A percentile compares a stretch with the other conserved stretches of the same genome.
These are phyloP conservation scores for Termitomyces sp. DNA, from an alignment of 768 basidiomycete species.

Conservation along the genomic window DNA sequence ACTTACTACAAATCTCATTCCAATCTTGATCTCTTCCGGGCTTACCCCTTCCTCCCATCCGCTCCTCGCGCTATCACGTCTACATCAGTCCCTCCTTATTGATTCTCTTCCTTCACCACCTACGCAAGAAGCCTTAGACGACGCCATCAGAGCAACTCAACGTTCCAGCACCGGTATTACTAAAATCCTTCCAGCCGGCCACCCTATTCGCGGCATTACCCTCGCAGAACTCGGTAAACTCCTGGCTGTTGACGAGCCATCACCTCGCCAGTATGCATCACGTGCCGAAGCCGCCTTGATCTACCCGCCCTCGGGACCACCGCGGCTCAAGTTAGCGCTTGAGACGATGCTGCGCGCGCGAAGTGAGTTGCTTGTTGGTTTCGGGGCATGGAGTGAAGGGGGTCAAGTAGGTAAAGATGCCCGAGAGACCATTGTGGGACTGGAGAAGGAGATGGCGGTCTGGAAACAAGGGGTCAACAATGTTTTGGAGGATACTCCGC, in stretches of 20 bases:
- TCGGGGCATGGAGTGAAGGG: conserved; percentile 65
- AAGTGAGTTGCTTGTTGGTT: conserved; percentile 60
- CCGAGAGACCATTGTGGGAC: conserved; percentile 47
- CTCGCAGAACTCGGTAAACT: conserved; percentile 80
- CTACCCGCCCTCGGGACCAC: conserved; percentile 67
- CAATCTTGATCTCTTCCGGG: conserved; percentile 53
- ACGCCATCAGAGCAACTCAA: conserved; percentile 53
- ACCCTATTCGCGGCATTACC: conserved; percentile 74
- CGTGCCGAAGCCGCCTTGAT: conserved; percentile 15
- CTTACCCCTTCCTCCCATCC: conserved; percentile 71
- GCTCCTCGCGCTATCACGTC: conserved; percentile 66
- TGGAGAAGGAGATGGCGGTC: conserved; percentile 70
- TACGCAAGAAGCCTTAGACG: conserved; percentile 54
- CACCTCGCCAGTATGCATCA: conserved; percentile 25
- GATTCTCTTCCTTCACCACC: conserved; percentile 34
- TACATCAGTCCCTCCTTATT: conserved; percentile 66
- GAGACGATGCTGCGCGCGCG: conserved; percentile 60
- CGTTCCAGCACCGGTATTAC: conserved; percentile 49
- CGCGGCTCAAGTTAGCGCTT: conserved; percentile 58
- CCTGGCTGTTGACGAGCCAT: conserved; percentile 71
- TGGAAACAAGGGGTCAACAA: conserved; percentile 64
- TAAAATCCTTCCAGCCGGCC: conserved; percentile 52
- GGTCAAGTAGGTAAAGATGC: conserved; percentile 66
- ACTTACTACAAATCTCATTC: conserved; percentile 60
- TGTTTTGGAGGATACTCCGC: conserved; percentile 39